These are phyloP conservation scores for Cenchrus fungigraminus DNA, from an alignment of 176 grass and related monocot species.

Conservation along the genomic window DNA sequence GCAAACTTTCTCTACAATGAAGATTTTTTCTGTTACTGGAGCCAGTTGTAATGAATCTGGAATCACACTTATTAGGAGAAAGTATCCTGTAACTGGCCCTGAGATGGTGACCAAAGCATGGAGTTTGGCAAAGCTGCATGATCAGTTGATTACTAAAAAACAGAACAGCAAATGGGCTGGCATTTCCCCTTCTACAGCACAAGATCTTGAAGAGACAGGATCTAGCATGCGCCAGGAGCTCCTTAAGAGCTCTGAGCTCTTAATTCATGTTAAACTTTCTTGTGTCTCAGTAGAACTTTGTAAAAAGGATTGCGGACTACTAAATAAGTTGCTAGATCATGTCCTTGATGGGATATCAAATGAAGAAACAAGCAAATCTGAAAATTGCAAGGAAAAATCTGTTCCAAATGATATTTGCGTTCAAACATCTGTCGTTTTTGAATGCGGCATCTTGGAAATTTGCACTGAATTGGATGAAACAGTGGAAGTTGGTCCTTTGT, in stretches of 20 bases:
- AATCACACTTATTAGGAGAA: constrained; percentile 69
- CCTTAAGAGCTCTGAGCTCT: constrained; percentile 73
- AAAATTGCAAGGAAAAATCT: constrained; percentile 41
- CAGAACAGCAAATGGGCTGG: constrained; percentile 63
- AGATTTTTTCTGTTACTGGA: constrained; percentile 74
- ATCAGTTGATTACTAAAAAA: constrained; percentile 57
- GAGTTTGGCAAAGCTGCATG: constrained; percentile 73
- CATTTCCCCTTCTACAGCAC: constrained; percentile 69
- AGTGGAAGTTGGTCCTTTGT: constrained; percentile 64
- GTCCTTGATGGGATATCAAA: constrained; percentile 62
- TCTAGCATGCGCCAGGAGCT: constrained; percentile 63
- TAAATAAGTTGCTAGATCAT: constrained; percentile 64
- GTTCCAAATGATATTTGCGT: constrained; percentile 38
- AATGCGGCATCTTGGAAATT: constrained; percentile 76
- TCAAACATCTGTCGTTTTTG: constrained; percentile 73
- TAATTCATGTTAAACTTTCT: constrained; percentile 78
- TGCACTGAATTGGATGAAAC: constrained; percentile 67
- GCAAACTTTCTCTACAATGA: constrained; percentile 63
- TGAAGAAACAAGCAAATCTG: constrained; percentile 34
- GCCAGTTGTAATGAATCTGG: constrained; percentile 50
- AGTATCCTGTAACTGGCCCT: constrained; percentile 51
- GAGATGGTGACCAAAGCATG: constrained; percentile 71
- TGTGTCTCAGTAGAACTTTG: constrained; percentile 61
- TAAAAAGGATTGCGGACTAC: constrained; percentile 67
- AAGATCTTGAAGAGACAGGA: constrained; percentile 68